Percentiles rank a stretch among this genome's conserved stretches.
phyloP scores from a whole-genome alignment of 129 eudicot species.

The Chrysanthemum lavandulifolium region DNA sequence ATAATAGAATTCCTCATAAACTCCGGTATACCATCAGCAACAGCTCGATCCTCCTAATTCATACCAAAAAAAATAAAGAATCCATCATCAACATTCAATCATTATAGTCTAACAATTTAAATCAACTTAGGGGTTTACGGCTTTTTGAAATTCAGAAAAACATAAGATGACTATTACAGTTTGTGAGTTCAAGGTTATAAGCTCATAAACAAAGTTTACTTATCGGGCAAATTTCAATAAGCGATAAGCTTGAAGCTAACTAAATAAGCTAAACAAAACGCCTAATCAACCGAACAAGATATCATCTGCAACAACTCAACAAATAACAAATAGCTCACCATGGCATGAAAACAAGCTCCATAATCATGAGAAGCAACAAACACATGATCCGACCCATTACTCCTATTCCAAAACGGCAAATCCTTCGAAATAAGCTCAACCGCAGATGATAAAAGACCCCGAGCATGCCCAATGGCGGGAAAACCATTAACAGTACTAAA shows the following conservation, averaged over 20 bases:
- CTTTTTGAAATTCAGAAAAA: too few relatives aligned
- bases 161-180: too few relatives aligned
- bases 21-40: slow-evolving; percentile 76
- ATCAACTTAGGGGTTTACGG: too few relatives aligned
- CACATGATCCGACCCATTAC: slow-evolving; percentile 77
- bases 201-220: too few relatives aligned
- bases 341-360: slow-evolving; percentile 92
- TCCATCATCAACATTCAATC: not conserved
- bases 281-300: too few relatives aligned
- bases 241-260: too few relatives aligned
- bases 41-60: slow-evolving; percentile 72
- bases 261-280: too few relatives aligned
- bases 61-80: not conserved
- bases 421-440: slow-evolving; percentile 50
- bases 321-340: slow-evolving; percentile 40
- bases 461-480: slow-evolving; percentile 90
- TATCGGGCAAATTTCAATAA: too few relatives aligned
- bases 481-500: slow-evolving; percentile 87
- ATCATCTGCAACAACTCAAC: too few relatives aligned
- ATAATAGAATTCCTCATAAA: slow-evolving; percentile 67
- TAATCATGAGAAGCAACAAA: slow-evolving; percentile 94
- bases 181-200: too few relatives aligned
- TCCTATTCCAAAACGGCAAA: slow-evolving; percentile 82
- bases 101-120: too few relatives aligned
- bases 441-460: slow-evolving; percentile 62